phyloP scores from a whole-genome alignment of 2,329 filamentous ascomycete species.

The Xylaria sp. region DNA sequence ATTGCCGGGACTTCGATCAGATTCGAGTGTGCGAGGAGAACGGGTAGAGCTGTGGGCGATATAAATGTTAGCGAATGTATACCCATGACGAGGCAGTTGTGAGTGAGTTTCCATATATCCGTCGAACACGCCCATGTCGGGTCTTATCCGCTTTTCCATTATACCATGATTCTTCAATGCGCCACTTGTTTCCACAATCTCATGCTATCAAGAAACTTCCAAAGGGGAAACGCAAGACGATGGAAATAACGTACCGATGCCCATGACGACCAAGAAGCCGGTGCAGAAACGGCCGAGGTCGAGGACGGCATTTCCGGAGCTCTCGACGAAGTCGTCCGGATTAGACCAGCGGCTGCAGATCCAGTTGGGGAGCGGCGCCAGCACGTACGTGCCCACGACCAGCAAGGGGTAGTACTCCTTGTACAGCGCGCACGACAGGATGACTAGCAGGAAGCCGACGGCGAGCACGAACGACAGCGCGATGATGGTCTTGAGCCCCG shows the following conservation, averaged over 20 bases:
- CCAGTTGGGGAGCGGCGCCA: conserved; percentile 97
- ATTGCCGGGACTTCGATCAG: conserved; percentile 87
- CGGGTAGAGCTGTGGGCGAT: conserved; percentile 76
- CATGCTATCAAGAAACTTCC: neutral
- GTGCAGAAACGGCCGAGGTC: conserved; percentile 95
- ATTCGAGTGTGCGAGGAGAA: conserved; percentile 85
- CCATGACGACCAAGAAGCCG: conserved; percentile 96
- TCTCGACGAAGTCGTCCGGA: conserved; percentile 94
- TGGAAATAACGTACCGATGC: conserved; percentile 76
- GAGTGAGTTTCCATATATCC: conserved; percentile 31
- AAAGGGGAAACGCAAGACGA: neutral
- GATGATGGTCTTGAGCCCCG: conserved; percentile 98
- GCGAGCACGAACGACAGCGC: conserved; percentile 98
- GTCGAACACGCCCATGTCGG: neutral
- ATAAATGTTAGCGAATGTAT: conserved; percentile 19
- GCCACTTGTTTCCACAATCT: no score
- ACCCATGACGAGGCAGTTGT: neutral
- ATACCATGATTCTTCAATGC: neutral
- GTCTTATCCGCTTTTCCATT: neutral
- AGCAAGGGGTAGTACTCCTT: conserved; percentile 94
- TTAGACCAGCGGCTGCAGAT: conserved; percentile 88
- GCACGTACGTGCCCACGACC: conserved; percentile 93
- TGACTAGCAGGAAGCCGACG: conserved; percentile 98
- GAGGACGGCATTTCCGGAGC: conserved; percentile 82
- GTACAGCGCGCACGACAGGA: conserved; percentile 95